Evolutionary conservation across 2,329 filamentous ascomycete species (phyloP).

Genomic region (Beauveria sp.): DNA sequence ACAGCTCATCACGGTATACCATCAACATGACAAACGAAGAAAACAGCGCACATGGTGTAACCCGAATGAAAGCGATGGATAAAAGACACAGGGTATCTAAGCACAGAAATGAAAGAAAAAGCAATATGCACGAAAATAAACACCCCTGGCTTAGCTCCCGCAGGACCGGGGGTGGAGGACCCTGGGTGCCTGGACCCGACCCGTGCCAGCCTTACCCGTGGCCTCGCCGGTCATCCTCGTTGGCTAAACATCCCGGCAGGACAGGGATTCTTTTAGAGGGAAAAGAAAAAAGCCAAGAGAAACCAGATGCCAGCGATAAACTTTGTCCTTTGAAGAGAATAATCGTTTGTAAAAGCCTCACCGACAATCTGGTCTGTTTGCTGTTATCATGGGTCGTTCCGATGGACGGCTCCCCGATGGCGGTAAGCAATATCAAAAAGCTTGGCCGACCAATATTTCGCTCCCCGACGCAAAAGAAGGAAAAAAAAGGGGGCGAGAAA

Average conservation of each 20-base stretch:
- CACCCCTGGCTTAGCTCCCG: background rate
- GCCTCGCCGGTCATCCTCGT: background rate
- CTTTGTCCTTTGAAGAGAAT: too few species aligned
- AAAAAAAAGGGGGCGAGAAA: too few species aligned
- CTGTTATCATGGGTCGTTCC: too few species aligned
- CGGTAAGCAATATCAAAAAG: too few species aligned
- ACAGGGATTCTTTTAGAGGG: background rate
- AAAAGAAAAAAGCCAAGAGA: background rate
- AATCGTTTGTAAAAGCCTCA: too few species aligned
- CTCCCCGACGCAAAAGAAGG: too few species aligned
- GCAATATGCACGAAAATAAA: background rate
- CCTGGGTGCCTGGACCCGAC: background rate
- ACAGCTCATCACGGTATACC: background rate
- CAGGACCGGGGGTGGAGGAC: background rate
- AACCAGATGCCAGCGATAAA: background rate
- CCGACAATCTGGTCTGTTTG: too few species aligned
- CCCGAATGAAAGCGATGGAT: background rate
- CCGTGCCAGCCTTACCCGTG: constrained; percentile 1
- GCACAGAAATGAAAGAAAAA: background rate
- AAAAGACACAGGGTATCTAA: background rate
- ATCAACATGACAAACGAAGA: background rate
- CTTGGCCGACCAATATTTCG: too few species aligned
- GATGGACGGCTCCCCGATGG: too few species aligned
- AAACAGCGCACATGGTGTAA: background rate
- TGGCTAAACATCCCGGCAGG: background rate